Evolutionary conservation across 2,329 filamentous ascomycete genomes (phyloP), one percentile per base, ranked within the genome.

Genomic region (Phoma herbarum): DNA sequence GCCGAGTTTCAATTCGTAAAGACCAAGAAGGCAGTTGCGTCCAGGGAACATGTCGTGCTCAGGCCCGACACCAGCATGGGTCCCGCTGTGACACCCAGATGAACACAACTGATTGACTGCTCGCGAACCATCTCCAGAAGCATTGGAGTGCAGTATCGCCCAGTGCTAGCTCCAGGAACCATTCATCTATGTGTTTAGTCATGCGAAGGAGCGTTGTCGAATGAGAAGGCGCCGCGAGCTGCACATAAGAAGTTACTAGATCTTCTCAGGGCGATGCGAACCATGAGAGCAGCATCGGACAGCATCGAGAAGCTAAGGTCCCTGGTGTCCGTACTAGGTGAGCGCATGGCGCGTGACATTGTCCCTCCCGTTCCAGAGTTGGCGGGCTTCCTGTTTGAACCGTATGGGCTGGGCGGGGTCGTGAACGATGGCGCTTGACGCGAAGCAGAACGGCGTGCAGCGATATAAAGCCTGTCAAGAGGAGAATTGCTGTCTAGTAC

Each of bases 371-470:
- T 50, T 59, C 56, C 50, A 59, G 50, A 53, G 29, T 57, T 50
- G 61, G 50, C 46, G 58, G 60, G 54, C 56, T 67, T 55, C 50
- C 50, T 62, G 65, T 62, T 60, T 49, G 48, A 35, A 57, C 61
- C 51, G 61, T 62, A 67, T 61, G 62, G 61, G 52, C 61, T 50
- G 67, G 57, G 67, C 61, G 63, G 68, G 68, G 59, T 66, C 54
- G 57, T 62, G 50, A 64, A 45, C 44, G 67, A 70, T 67, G 71
- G 72, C 71, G 72, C 69, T 64, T 70, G 68, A 70, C 72, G 70
- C 71, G 67, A 72, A 72, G 65, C 60, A 73, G 70, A 62, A 74
- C 74, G 69, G 75, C 72, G 72, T 75, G 72, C 73, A 75, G 71
- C 60, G 70, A 67, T 63, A 66, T 69, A 52, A 64, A 63, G 69